Conservation (phyloP, 108 stramenopile species). For the Ochromonas danica region DNA sequence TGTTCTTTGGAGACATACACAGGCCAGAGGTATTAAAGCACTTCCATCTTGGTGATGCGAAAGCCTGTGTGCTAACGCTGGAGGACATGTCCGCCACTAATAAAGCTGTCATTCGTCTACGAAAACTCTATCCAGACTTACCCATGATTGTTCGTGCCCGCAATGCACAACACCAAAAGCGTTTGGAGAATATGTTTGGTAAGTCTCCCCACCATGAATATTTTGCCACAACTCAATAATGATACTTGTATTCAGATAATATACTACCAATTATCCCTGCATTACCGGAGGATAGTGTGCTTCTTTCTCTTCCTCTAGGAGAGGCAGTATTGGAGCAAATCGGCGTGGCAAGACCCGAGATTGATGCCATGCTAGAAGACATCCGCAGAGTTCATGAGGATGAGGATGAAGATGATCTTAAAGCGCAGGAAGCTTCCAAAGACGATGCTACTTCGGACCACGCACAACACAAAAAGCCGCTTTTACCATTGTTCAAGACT, state of each 20-base stretch:
- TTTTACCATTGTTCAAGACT: too few relatives aligned
- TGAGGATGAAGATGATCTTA: background rate
- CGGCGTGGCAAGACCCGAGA: constrained; percentile 49
- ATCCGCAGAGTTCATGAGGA: constrained; percentile 1
- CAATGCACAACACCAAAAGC: constrained; percentile 82
- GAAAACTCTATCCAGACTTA: constrained; percentile 78
- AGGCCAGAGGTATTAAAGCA: constrained; percentile 81
- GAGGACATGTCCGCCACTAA: constrained; percentile 76
- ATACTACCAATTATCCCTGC: constrained; percentile 91
- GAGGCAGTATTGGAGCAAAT: constrained; percentile 73
- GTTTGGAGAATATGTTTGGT: constrained; percentile 71
- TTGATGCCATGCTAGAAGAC: constrained; percentile 34
- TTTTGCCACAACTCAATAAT: too few relatives aligned
- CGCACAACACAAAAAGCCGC: too few relatives aligned
- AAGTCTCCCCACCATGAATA: background rate
- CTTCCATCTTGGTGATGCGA: constrained; percentile 89
- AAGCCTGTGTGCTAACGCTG: constrained; percentile 83
- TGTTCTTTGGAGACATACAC: constrained; percentile 71
- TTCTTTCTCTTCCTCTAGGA: constrained; percentile 89
- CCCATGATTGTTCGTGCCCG: constrained; percentile 71
- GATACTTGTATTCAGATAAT: too few relatives aligned
- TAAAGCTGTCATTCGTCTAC: constrained; percentile 80
- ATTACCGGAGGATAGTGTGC: constrained; percentile 82
- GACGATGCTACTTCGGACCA: too few relatives aligned
- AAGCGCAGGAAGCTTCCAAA: too few relatives aligned